A percentile compares a stretch with the other conserved stretches of the same genome.
phyloP scores from a whole-genome alignment of 1,284 basidiomycete genomes.

The Heterobasidion irregulare region DNA sequence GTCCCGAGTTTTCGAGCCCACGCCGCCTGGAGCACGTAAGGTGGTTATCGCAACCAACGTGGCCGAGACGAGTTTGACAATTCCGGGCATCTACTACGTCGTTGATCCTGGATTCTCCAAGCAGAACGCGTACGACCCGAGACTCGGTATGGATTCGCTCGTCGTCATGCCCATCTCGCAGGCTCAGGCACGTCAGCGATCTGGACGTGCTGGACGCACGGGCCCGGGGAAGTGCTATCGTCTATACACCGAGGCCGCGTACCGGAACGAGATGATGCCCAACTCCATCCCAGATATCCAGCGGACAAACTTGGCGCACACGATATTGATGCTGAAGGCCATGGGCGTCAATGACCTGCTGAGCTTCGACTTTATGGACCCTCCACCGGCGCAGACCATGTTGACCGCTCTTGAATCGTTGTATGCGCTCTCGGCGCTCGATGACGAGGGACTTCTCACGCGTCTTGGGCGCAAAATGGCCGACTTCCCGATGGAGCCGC shows the following conservation, averaged over 20 bases:
- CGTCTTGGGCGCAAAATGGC: conserved; percentile 97
- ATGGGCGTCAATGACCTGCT: conserved; percentile 99
- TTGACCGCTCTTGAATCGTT: conserved; percentile 89
- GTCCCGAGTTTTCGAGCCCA: conserved; percentile 94
- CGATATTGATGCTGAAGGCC: conserved; percentile 93
- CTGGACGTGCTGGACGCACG: conserved; percentile 94
- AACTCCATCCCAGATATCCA: conserved; percentile 98
- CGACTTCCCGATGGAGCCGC: conserved; percentile 97
- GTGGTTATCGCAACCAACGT: conserved; percentile 99
- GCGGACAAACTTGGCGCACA: conserved; percentile 87
- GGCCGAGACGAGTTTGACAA: conserved; percentile 97
- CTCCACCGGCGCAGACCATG: conserved; percentile 94
- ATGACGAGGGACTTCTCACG: conserved; percentile 94
- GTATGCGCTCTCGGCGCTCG: conserved; percentile 92
- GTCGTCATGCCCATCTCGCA: conserved; percentile 99
- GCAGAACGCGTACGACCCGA: conserved; percentile 97
- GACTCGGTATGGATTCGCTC: conserved; percentile 96
- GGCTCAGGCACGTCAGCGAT: conserved; percentile 92
- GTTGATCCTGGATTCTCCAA: conserved; percentile 99
- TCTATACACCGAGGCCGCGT: conserved; percentile 95
- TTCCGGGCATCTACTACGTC: conserved; percentile 98
- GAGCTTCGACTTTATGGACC: conserved; percentile 99
- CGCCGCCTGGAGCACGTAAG: conserved; percentile 93
- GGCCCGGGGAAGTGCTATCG: conserved; percentile 99
- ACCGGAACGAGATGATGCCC: conserved; percentile 98